A percentile compares a stretch with the other conserved stretches of the same genome.
Evolutionary conservation across 768 basidiomycete species (phyloP).

Genomic region (Agaricus subrufescens): DNA sequence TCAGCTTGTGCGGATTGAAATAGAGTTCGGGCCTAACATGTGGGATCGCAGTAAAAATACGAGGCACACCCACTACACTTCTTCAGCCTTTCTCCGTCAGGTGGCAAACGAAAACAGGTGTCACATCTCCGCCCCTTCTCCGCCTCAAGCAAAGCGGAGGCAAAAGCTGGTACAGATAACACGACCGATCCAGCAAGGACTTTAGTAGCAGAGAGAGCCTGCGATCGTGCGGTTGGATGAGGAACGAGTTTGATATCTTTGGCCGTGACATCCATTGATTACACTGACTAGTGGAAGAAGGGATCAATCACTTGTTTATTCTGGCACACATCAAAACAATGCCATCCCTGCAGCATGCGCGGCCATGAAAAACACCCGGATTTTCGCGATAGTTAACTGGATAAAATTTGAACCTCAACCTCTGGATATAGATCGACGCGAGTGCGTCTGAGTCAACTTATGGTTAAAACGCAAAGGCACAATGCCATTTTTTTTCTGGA

Average conservation of each 20-base stretch:
- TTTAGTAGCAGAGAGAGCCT: slow-evolving; percentile 36
- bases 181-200: slow-evolving; percentile 46
- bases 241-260: slow-evolving; percentile 28
- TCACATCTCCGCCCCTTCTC: slow-evolving; percentile 71
- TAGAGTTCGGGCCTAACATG: slow-evolving; percentile 41
- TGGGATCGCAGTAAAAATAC: slow-evolving; percentile 68
- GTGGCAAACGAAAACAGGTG: slow-evolving; percentile 41
- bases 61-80: slow-evolving; percentile 63
- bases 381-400: no score
- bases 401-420: no score
- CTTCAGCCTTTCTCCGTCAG: slow-evolving; percentile 31
- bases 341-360: no score
- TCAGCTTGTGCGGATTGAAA: slow-evolving; percentile 2
- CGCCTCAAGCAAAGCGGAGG: slow-evolving; percentile 42
- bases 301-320: no score
- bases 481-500: no score
- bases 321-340: no score
- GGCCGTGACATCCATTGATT: not conserved
- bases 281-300: no score
- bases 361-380: no score
- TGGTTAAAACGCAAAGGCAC: no score
- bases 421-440: no score
- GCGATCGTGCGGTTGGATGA: slow-evolving; percentile 46
- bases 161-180: slow-evolving; percentile 38
- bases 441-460: no score